phyloP scores from a whole-genome alignment of 345 rosid genomes.

The Populus tremula region DNA sequence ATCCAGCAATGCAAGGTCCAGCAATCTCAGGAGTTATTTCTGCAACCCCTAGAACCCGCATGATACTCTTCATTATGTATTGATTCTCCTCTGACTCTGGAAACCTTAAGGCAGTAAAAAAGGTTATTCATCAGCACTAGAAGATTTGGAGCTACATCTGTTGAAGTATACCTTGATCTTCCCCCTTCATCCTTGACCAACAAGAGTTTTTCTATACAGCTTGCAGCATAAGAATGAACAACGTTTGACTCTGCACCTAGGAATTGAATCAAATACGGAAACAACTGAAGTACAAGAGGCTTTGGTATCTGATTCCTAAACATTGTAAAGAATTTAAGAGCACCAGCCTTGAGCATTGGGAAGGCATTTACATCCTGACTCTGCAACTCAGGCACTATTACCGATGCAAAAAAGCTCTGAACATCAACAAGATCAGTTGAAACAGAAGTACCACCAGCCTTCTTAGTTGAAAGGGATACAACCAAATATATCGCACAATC shows the following conservation, averaged over 20 bases:
- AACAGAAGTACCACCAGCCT: conserved; percentile 73
- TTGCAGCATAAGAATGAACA: conserved; percentile 97
- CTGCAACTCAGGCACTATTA: conserved; percentile 83
- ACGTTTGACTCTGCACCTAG: conserved; percentile 82
- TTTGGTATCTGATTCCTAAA: conserved; percentile 76
- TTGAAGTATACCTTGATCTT: conserved; percentile 55
- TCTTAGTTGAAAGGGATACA: conserved; percentile 82
- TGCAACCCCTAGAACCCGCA: conserved; percentile 88
- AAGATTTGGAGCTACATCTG: conserved; percentile 63
- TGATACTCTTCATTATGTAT: conserved; percentile 90
- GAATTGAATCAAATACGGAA: conserved; percentile 68
- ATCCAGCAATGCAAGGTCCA: conserved; percentile 71
- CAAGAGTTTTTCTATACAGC: conserved; percentile 89
- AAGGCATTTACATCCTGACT: conserved; percentile 67
- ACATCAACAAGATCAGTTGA: conserved; percentile 89
- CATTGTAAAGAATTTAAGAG: conserved; percentile 79
- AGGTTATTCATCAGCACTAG: conserved; percentile 62
- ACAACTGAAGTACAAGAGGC: conserved; percentile 57
- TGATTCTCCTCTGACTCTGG: conserved; percentile 96
- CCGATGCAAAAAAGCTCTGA: conserved; percentile 66
- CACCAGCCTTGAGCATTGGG: conserved; percentile 95
- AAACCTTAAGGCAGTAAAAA: conserved; percentile 71
- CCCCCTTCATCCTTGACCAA: conserved; percentile 92
- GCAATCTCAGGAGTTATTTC: conserved; percentile 74
- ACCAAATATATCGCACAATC: conserved; percentile 94